A percentile compares a stretch with the other conserved stretches of the same genome.
These are phyloP conservation scores for Melanomma pulvis-pyrius DNA, from an alignment of 495 filamentous ascomycete species.

Conservation along the genomic window DNA sequence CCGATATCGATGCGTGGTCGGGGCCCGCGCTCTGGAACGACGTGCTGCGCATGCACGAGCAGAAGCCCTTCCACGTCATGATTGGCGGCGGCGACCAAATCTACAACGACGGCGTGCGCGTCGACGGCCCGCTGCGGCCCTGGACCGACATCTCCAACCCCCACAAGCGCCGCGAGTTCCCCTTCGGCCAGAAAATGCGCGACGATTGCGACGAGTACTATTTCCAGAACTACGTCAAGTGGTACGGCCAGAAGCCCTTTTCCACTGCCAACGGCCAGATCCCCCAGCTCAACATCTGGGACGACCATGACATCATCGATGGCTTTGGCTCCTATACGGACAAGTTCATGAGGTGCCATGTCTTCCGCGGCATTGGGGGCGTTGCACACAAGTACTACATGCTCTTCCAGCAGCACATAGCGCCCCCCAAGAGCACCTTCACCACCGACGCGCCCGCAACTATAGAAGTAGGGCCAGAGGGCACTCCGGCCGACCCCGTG, in stretches of 20 bases:
- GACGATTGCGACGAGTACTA: conserved; percentile 86
- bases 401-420: conserved; percentile 90
- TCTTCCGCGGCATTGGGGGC: conserved; percentile 89
- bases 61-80: conserved; percentile 89
- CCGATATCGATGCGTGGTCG: conserved; percentile 80
- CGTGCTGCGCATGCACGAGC: conserved; percentile 68
- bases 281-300: conserved; percentile 92
- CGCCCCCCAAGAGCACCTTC: conserved; percentile 79
- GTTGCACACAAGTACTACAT: conserved; percentile 73
- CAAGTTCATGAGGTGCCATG: conserved; percentile 87
- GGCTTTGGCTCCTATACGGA: conserved; percentile 93
- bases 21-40: conserved; percentile 90
- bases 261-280: conserved; percentile 82
- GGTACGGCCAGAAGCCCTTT: conserved; percentile 86
- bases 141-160: conserved; percentile 87
- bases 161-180: conserved; percentile 73
- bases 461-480: conserved; percentile 51
- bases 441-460: conserved; percentile 69
- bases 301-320: conserved; percentile 80
- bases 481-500: conserved; percentile 61
- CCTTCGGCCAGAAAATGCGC: conserved; percentile 74
- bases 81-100: conserved; percentile 95
- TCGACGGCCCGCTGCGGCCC: conserved; percentile 71
- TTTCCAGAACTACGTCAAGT: conserved; percentile 82
- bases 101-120: conserved; percentile 89